Evolutionary conservation across 2,329 filamentous ascomycete genomes (phyloP), one percentile per base, ranked within the genome.

Genomic region (Calcarisporium arbuscula): DNA sequence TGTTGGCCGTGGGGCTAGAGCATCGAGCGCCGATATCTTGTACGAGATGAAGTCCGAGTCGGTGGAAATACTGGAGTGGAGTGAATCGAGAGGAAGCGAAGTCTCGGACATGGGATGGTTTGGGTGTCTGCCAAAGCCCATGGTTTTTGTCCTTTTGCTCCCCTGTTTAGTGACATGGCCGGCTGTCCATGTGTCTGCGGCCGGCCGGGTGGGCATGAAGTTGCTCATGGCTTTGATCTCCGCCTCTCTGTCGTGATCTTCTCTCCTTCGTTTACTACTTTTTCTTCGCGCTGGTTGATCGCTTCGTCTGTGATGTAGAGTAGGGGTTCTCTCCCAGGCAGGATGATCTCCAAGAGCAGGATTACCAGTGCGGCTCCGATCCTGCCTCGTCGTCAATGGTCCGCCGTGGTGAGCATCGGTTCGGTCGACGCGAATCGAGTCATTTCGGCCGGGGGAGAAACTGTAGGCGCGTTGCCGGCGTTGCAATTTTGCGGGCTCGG

Each of bases 161-260:
- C 86, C 73, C 56, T 68, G 67, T 68, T 69, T 75, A 50, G 71
- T 58, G 2, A 69, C 73, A 39, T 76, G 72, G 29, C 83, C 71
- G 29, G 77, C 66, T 34, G 72, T 72, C 56, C 72, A 74, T 20
- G 69, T 65, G 40, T 80, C 72, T 30, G 72, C 70, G 9, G 72
- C 71, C 6, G 80, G 70, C 33, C 84, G 75, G 34, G 79, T 64
- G 6, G 85, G 79, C 46, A 81, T 73, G 41, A 72, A 74, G 26
- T 77, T 75, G 51, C 77, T 84, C 83, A 95, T 85, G 35, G 85
- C 80, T 53, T 81, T 85, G 52, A 95, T 88, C 60, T 95, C 87
- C 42, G 85, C 85, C 60, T 95, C 89, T 38, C 90, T 75, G 39
- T 82, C 72, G 53, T 78, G 76, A 43, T 94, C 85, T 43, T 82